Conservation (phyloP, 1,284 basidiomycete genomes). For the Pyrrhoderma noxium region DNA sequence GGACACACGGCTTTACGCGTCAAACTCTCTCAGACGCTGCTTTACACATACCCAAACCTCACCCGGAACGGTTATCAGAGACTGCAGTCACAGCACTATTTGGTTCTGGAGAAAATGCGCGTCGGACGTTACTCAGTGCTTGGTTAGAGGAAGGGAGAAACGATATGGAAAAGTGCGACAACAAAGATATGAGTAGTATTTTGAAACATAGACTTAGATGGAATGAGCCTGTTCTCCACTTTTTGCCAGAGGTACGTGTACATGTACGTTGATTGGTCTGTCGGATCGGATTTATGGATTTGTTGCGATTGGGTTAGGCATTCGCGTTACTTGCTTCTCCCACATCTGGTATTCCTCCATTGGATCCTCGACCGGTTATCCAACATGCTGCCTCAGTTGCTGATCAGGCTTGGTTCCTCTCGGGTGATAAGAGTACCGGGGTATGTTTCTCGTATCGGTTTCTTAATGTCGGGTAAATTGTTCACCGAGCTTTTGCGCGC, state of each 20-base stretch:
- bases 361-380: constrained; percentile 54
- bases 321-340: constrained; percentile 56
- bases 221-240: constrained; percentile 55
- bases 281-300: too few relatives aligned
- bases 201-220: constrained; percentile 47
- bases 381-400: constrained; percentile 54
- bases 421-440: constrained; percentile 44
- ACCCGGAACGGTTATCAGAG: constrained; percentile 56
- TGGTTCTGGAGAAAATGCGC: constrained; percentile 58
- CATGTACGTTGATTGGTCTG: constrained; percentile 17
- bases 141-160: constrained; percentile 63
- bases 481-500: too few relatives aligned
- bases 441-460: constrained; percentile 31
- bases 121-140: constrained; percentile 53
- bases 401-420: constrained; percentile 57
- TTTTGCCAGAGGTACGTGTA: constrained; percentile 53
- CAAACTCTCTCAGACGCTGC: constrained; percentile 60
- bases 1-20: constrained; percentile 63
- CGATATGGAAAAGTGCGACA: constrained; percentile 36
- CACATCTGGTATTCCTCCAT: constrained; percentile 34
- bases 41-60: constrained; percentile 43
- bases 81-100: constrained; percentile 65
- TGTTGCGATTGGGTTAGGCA: constrained; percentile 42
- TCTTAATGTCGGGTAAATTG: neutral
- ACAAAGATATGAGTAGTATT: constrained; percentile 37